Percentiles rank a stretch among this genome's conserved stretches.
Conservation (phyloP, 2,329 filamentous ascomycete species). For the Fusarium sp. region DNA sequence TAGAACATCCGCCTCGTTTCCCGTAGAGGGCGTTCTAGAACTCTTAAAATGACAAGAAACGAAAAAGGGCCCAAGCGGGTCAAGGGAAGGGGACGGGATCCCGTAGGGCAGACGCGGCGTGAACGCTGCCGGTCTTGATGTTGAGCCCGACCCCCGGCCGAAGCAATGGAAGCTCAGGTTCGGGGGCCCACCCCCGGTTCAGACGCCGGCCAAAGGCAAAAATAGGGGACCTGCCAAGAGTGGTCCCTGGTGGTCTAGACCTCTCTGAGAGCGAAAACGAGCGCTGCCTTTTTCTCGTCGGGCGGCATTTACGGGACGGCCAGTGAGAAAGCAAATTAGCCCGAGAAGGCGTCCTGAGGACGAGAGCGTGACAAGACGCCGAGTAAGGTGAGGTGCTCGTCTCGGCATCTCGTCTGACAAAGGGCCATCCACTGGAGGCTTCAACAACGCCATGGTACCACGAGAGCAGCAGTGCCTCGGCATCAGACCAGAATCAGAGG, state of each 20-base stretch:
- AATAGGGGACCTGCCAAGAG: constrained; percentile 35
- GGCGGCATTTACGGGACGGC: constrained; percentile 20
- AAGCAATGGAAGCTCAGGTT: constrained; percentile 6
- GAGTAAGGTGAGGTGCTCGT: background rate
- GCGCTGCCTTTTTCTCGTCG: constrained; percentile 17
- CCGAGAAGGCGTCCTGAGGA: background rate
- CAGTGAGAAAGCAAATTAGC: constrained; percentile 26
- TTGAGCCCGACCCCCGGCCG: constrained; percentile 5
- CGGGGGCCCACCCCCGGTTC: constrained; percentile 26
- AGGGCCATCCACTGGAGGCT: constrained; percentile 10
- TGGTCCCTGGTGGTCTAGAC: constrained; percentile 38
- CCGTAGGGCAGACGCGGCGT: constrained; percentile 15
- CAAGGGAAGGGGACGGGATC: background rate
- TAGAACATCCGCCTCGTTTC: background rate
- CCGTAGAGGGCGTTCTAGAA: constrained; percentile 9
- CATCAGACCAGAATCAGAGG: constrained; percentile 5
- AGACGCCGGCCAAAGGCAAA: constrained; percentile 17
- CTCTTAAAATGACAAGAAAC: background rate
- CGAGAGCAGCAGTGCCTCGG: constrained; percentile 31
- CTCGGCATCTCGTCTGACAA: constrained; percentile 38
- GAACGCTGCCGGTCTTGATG: constrained; percentile 3
- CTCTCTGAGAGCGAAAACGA: constrained; percentile 3
- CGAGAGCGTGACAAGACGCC: constrained; percentile 3
- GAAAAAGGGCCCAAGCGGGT: background rate
- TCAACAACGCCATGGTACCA: constrained; percentile 23